Base-by-base conservation (phyloP, 306 rosid genomes). In the Prunus mira region DNA sequence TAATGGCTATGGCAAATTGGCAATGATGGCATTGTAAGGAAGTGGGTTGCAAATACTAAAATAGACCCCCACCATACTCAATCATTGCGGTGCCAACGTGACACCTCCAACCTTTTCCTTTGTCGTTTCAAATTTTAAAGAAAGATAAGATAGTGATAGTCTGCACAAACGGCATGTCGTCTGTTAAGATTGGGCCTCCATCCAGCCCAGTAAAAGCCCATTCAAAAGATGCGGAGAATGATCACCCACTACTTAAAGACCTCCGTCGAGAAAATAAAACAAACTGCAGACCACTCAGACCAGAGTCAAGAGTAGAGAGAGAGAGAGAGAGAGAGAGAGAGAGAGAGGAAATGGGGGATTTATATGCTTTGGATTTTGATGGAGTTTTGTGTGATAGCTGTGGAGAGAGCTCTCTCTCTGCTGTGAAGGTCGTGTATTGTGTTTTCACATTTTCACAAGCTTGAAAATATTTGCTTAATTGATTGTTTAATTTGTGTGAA, bases 311-410 rank as follows among this genome's bases (percentile, higher is more conserved):
- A 32, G 38, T 32, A 27, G 28, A 27, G 28, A 30, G 32, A 30
- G 32, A 3, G 34, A 32, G 38, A 4, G 38, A 56, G 71, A 14
- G 24, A 24, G 78, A 45, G 64, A 67, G 79, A 43, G 72, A 27
- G 47, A 5, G 65, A 46, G 54, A 22, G 65, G 65, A 74, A 79
- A 94, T 94, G 98, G 98, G 89, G 8, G 91, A 91, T 67, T 87
- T 94, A 28, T 94, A 91, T 76, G 98, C 97, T 27, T 83, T 91
- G 86, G 97, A 91, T 84, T 94, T 94, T 83, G 98, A 91, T 79
- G 98, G 97, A 75, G 83, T 94, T 82, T 76, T 94, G 51, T 91
- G 98, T 46, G 96, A 91, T 81, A 94, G 96, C 87, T 94, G 98
- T 72, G 96, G 98, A 5, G 98, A 94, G 84, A 94, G 94, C 84